Conservation (phyloP, 1,284 basidiomycete species). For the Anthracocystis walkeri region DNA sequence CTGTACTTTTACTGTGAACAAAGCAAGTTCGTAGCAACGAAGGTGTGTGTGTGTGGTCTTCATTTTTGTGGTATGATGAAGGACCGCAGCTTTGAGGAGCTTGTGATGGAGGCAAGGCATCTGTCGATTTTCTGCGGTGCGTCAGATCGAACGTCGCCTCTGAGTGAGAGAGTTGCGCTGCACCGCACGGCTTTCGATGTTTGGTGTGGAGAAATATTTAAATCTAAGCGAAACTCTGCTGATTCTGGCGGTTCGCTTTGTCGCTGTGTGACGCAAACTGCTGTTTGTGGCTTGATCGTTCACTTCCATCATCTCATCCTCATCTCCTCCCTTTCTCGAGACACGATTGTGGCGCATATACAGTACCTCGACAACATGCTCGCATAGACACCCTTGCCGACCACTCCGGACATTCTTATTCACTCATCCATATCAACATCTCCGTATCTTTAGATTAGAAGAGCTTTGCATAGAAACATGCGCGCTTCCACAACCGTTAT, state of each 20-base stretch:
- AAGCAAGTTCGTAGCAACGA: not conserved
- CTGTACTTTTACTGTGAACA: constrained; percentile 2
- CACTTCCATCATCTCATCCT: constrained; percentile 6
- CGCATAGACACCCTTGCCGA: not conserved
- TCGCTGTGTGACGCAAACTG: not conserved
- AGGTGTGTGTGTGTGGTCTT: not conserved
- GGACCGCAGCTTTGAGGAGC: not conserved
- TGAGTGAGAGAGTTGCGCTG: not conserved
- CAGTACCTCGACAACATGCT: not conserved
- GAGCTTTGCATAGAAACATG: constrained; percentile 2
- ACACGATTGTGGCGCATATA: not conserved
- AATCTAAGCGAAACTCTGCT: not conserved
- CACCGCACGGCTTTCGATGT: not conserved
- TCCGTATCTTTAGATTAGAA: not conserved
- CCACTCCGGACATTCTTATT: no score
- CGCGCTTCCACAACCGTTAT: constrained; percentile 7
- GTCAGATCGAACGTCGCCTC: not conserved
- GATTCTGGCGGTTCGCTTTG: not conserved
- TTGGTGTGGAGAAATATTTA: not conserved
- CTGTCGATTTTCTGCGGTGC: not conserved
- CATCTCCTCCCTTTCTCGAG: not conserved
- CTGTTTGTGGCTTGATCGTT: not conserved
- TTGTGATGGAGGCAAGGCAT: no score
- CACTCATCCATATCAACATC: not conserved
- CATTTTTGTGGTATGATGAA: not conserved